Base-by-base conservation (phyloP, 2,329 filamentous ascomycete genomes). In the Pestalotiopsis sp. region DNA sequence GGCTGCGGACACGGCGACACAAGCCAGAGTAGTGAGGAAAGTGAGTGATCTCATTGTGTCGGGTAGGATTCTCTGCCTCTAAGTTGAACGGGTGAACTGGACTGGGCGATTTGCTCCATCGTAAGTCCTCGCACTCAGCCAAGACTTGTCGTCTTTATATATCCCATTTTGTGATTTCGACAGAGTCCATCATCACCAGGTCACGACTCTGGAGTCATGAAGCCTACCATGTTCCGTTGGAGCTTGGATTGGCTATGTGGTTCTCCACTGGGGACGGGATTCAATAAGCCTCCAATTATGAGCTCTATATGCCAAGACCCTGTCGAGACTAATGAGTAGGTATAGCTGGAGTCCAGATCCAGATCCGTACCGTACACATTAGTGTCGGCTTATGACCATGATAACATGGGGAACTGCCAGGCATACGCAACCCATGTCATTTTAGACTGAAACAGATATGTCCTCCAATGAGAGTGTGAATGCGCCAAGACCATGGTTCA, bases 281-380 rank as follows among this genome's bases (percentile, higher is more conserved):
- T 64, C 40, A 64, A 64, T 61, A 61, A 59, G 38, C 61, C 61
- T 64, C 61, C 61, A 64, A 64, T 64, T 22, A 64, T 48, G 61
- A 35, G 61, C 14, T 64, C 11, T 48, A 35, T 22, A 64, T 64
- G n/a, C 61, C 61, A 62, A 62, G 59, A 40, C 20, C 59, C 59
- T 26, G 44, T 52, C 44, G 7, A 17, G 17, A 52, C 44, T 52
- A 52, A 52, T 52, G 44, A 52, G 44, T 22, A 48, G 44, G 17
- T n/a, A 9, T n/a, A 9, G 44, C 44, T 35, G 30, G 7, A 35
- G 30, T 35, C 30, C 30, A 35, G 30, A n/a, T 35, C 30, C 30
- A 2, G 1, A n/a, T n/a, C 17, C 7, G 7, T 22, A n/a, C 17
- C 7, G 7, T 22, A n/a, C 44, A 20, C 44, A n/a, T 7, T 17